Evolutionary conservation across 2,329 filamentous ascomycete species (phyloP), one percentile per base, ranked within the genome.

Genomic region (Fusarium sp.): DNA sequence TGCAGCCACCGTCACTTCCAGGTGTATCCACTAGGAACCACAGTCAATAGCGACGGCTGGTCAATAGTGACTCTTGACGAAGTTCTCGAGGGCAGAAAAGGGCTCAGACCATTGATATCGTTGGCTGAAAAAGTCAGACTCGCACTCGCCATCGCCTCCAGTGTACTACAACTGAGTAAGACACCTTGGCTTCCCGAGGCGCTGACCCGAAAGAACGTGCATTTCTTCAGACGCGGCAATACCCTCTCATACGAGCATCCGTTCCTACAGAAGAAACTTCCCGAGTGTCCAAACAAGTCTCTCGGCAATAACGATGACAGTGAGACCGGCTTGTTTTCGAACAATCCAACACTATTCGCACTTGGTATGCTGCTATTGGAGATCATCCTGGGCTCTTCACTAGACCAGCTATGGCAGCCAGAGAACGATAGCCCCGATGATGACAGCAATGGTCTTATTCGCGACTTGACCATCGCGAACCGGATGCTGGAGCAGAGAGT

Each of bases 121-220:
- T 42, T 67, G 6, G 29, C 38, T 3, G 63, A 72, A 6, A 71
- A 57, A 17, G 20, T 63, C 17, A 33, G 5, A 2, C 71, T 75
- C 20, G 69, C 72, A 6, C 66, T 74, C 1, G 58, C 66, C 3
- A 49, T 75, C 5, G 62, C 72, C 2, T 72, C 63, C 1, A 73
- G 64, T 35, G 69, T 72, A 3, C 64, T 75, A 5, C 72, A 74
- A 17, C 17, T 74, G 4, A 72, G 71, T n/a, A 75, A 74, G 5
- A 72, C 72, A 0, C 69, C 66, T 4, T 75, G 72, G 72, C 64
- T 74, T 5, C 56, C 66, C 2, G 69, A 62, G 4, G 44, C 5
- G 2, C 22, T 71, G 2, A 72, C 55, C 4, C 51, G 31, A 3
- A 59, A 17, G 14, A 55, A 42, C 2, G 35, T 75, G 0, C 55